A percentile compares a stretch with the other conserved stretches of the same genome.
phyloP scores from a whole-genome alignment of 176 grass and related monocot species.

The Aegilops tauschii region DNA sequence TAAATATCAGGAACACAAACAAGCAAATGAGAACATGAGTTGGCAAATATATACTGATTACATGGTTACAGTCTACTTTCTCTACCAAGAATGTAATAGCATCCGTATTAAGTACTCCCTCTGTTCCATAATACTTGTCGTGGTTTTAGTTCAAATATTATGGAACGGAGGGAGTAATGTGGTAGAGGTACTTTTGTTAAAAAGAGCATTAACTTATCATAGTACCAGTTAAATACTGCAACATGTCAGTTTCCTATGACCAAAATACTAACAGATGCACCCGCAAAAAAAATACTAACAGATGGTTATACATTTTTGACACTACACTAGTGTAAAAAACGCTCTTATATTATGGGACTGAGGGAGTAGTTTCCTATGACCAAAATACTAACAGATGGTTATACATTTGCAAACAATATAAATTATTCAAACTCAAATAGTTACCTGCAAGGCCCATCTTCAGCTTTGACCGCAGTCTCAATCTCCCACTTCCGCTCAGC shows the following conservation, averaged over 20 bases:
- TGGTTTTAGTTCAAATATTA: no score
- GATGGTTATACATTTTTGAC: neutral
- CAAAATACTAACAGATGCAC: neutral
- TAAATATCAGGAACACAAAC: neutral
- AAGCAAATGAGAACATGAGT: conserved; percentile 9
- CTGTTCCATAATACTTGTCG: no score
- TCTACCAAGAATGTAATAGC: neutral
- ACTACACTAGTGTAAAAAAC: no score
- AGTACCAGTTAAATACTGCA: neutral
- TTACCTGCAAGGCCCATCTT: conserved; percentile 67
- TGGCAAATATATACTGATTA: neutral
- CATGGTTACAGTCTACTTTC: neutral
- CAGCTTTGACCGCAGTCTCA: conserved; percentile 24
- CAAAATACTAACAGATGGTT: neutral
- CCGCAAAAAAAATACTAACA: neutral
- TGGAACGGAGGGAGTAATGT: neutral
- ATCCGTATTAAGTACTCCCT: neutral
- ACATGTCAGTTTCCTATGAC: neutral
- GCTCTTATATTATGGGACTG: no score
- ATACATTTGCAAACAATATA: neutral
- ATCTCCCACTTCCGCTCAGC: conserved; percentile 28
- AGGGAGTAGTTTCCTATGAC: neutral
- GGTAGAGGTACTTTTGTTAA: neutral
- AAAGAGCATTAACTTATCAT: neutral
- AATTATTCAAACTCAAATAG: neutral